Percentiles rank a stretch among this genome's conserved stretches.
Conservation (phyloP, 805 yeast genomes). For the Candida argentea region DNA sequence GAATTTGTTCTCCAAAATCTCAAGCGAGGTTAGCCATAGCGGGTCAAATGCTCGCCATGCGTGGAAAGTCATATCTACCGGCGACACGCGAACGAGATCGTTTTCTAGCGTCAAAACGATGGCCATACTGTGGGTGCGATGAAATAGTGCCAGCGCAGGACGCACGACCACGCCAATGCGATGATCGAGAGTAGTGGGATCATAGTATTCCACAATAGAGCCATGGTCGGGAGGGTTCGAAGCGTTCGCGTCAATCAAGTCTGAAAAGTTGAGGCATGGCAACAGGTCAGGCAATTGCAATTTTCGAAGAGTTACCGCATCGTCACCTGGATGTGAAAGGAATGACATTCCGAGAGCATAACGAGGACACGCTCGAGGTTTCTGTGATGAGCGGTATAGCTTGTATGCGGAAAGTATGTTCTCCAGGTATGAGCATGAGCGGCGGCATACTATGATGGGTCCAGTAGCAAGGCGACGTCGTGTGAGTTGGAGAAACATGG, state of each 20-base stretch:
- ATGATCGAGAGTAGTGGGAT: conserved; percentile 7
- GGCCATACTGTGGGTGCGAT: conserved; percentile 20
- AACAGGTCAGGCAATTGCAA: too few species aligned
- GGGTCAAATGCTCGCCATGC: conserved; percentile 15
- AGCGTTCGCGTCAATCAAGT: too few species aligned
- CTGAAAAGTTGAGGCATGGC: too few species aligned
- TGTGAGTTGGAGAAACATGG: too few species aligned
- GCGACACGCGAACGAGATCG: conserved; percentile 14
- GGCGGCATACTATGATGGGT: too few species aligned
- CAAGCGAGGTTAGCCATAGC: conserved; percentile 9
- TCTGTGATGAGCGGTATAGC: conserved; percentile 1
- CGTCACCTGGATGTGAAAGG: too few species aligned
- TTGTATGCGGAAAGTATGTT: too few species aligned
- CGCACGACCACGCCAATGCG: conserved; percentile 29
- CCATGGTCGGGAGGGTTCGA: conserved; percentile 20
- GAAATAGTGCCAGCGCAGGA: conserved; percentile 21
- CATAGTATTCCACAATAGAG: conserved; percentile 27
- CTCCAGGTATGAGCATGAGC: too few species aligned
- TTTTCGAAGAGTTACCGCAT: too few species aligned
- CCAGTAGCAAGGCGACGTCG: too few species aligned
- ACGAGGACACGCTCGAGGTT: too few species aligned
- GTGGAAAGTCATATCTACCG: conserved; percentile 22
- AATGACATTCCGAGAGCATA: too few species aligned
- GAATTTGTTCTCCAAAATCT: conserved; percentile 13
- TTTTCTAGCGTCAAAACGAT: conserved; percentile 24